Evolutionary conservation across 345 rosid genomes (phyloP).

Genomic region (Aethionema arabicum): DNA sequence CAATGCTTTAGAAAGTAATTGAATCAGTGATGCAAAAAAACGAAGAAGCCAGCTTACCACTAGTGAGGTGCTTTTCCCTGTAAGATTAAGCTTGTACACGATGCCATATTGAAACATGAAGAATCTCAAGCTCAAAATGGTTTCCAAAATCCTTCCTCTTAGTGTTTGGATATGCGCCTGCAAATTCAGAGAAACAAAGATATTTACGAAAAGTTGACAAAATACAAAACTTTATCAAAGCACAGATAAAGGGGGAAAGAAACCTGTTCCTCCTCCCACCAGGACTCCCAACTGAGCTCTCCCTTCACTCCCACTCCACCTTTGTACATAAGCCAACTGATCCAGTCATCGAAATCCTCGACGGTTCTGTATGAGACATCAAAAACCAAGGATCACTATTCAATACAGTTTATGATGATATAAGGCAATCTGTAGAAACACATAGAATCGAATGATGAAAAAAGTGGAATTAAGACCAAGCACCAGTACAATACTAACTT

Average conservation of each 20-base stretch:
- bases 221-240: constrained; percentile 4
- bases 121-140: constrained; percentile 86
- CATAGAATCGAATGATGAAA: constrained; percentile 1
- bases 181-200: constrained; percentile 21
- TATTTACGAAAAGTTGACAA: background rate
- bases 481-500: constrained; percentile 54
- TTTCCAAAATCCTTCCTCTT: constrained; percentile 92
- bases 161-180: constrained; percentile 90
- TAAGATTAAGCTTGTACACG: constrained; percentile 86
- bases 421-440: constrained; percentile 13
- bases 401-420: constrained; percentile 4
- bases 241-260: constrained; percentile 5
- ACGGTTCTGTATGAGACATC: constrained; percentile 68
- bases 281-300: constrained; percentile 96
- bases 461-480: constrained; percentile 23
- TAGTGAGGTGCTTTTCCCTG: constrained; percentile 65
- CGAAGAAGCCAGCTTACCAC: constrained; percentile 51
- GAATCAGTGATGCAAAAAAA: background rate
- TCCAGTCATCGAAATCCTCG: constrained; percentile 98
- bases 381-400: background rate
- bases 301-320: constrained; percentile 99
- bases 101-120: constrained; percentile 89
- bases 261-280: constrained; percentile 99
- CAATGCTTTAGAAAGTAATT: background rate
- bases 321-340: constrained; percentile 94